Evolutionary conservation across 306 rosid species (phyloP).

Genomic region (Cicer bijugum): DNA sequence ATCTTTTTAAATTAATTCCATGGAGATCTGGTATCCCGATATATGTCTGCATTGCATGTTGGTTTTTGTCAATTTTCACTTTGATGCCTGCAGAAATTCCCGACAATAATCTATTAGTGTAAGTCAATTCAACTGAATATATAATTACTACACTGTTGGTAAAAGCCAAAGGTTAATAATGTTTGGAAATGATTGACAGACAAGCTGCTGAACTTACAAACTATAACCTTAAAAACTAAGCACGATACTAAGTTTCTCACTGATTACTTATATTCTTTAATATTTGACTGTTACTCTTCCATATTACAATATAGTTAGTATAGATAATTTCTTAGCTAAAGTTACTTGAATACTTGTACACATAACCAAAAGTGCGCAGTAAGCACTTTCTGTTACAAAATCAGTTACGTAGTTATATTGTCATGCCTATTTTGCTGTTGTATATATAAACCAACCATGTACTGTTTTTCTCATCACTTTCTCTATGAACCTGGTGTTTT

Average conservation of each 20-base stretch:
- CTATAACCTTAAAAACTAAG: neutral
- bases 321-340: neutral
- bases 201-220: conserved; percentile 22
- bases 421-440: neutral
- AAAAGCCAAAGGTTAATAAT: conserved; percentile 4
- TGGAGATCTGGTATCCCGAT: conserved; percentile 81
- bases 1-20: conserved; percentile 64
- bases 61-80: conserved; percentile 81
- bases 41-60: conserved; percentile 70
- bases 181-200: conserved; percentile 22
- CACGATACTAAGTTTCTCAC: conserved; percentile 11
- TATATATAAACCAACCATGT: neutral
- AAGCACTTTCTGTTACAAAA: neutral
- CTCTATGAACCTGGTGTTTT: neutral
- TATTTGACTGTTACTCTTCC: conserved; percentile 15
- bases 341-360: neutral
- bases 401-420: neutral
- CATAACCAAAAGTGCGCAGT: neutral
- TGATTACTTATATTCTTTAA: conserved; percentile 28
- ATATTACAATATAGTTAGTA: neutral
- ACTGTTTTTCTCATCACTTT: neutral
- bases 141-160: conserved; percentile 30
- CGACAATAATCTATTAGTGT: conserved; percentile 82
- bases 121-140: conserved; percentile 48
- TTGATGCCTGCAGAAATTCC: conserved; percentile 98